Evolutionary conservation across 805 yeast genomes (phyloP).

Genomic region (Pichia nakasei): DNA sequence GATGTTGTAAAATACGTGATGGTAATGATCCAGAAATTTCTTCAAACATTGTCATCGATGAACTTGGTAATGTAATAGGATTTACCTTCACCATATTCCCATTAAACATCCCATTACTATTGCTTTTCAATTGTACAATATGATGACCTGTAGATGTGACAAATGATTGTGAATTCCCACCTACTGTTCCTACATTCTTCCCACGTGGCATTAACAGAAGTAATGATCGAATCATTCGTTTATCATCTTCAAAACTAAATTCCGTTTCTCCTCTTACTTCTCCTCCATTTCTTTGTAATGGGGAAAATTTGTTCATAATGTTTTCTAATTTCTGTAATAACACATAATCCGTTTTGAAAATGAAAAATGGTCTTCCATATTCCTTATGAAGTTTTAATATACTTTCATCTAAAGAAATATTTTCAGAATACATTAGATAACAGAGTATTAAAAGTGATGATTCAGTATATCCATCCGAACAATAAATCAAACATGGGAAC

Average conservation of each 20-base stretch:
- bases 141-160: slow-evolving; percentile 24
- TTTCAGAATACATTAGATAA: slow-evolving; percentile 61
- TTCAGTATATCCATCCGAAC: slow-evolving; percentile 91
- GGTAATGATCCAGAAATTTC: slow-evolving; percentile 61
- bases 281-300: slow-evolving; percentile 21
- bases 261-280: background rate
- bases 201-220: slow-evolving; percentile 16
- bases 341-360: slow-evolving; percentile 67
- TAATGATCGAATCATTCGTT: slow-evolving; percentile 13
- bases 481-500: slow-evolving; percentile 51
- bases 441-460: slow-evolving; percentile 68
- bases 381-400: slow-evolving; percentile 52
- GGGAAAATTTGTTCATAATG: slow-evolving; percentile 53
- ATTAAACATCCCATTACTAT: background rate
- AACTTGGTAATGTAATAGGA: background rate
- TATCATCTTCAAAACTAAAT: slow-evolving; percentile 17
- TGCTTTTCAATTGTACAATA: slow-evolving; percentile 22
- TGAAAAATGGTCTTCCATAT: slow-evolving; percentile 72
- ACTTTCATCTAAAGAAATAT: slow-evolving; percentile 54
- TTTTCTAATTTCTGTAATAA: slow-evolving; percentile 58
- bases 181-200: slow-evolving; percentile 3
- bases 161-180: slow-evolving; percentile 11
- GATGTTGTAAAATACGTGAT: slow-evolving; percentile 70
- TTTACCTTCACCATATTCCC: background rate
- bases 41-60: slow-evolving; percentile 23